Evolutionary conservation across 192 early-diverging fungal genomes (phyloP).

Genomic region (Backusella mclennaniae): DNA sequence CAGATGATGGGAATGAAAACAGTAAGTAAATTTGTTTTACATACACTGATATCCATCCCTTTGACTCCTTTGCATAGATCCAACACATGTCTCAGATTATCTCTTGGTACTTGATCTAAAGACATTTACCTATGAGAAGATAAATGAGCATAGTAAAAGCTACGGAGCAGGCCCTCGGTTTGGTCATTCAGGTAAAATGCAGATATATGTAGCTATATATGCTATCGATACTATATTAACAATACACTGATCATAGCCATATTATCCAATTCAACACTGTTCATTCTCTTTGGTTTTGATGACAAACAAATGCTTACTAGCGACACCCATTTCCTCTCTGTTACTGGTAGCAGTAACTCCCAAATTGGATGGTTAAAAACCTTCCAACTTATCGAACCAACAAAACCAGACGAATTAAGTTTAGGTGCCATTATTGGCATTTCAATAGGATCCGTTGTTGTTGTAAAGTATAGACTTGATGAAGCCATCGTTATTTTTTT

Average conservation of each 20-base stretch:
- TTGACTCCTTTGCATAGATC: neutral
- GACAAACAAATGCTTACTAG: neutral
- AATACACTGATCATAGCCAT: neutral
- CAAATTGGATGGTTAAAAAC: neutral
- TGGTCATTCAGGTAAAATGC: slow-evolving; percentile 9
- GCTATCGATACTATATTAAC: neutral
- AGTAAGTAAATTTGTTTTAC: neutral
- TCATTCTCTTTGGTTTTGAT: neutral
- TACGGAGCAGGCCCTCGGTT: neutral
- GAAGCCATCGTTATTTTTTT: neutral
- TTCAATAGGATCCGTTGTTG: neutral
- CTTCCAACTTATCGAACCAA: neutral
- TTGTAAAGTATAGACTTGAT: neutral
- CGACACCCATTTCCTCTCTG: neutral
- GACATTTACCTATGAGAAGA: neutral
- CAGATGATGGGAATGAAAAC: neutral
- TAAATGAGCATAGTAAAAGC: neutral
- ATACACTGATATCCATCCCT: neutral
- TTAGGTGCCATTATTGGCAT: neutral
- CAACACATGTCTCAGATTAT: neutral
- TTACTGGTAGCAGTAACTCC: neutral
- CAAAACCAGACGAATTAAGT: neutral
- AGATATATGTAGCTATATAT: neutral
- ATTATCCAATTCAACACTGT: neutral
- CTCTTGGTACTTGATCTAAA: neutral